Percentiles rank a stretch among this genome's conserved stretches.
These are phyloP conservation scores for Rhodotorula sp. DNA, from an alignment of 1,284 basidiomycete species.

Conservation along the genomic window DNA sequence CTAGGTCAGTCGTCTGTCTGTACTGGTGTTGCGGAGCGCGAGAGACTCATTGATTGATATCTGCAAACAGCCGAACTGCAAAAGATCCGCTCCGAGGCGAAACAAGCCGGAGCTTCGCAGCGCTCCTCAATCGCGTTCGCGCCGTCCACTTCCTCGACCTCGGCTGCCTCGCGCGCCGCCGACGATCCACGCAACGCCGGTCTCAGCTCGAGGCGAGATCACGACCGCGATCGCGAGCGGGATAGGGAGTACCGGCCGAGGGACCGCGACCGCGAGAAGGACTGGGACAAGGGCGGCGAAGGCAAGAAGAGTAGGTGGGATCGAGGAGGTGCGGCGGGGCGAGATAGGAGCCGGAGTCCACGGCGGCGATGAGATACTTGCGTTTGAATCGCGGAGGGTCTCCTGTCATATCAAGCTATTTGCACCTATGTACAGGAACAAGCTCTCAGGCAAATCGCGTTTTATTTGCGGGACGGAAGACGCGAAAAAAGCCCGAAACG, in stretches of 20 bases:
- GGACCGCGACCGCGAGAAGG: slow-evolving; percentile 19
- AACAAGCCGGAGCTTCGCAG: slow-evolving; percentile 56
- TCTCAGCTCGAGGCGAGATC: neutral
- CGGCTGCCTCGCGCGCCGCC: neutral
- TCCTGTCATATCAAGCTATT: too few relatives aligned
- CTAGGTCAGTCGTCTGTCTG: slow-evolving; percentile 63
- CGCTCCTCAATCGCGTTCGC: slow-evolving; percentile 62
- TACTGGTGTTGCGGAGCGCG: neutral
- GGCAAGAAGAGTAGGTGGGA: slow-evolving; percentile 24
- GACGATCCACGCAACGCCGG: neutral
- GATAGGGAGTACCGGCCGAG: slow-evolving; percentile 5
- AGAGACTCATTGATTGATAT: slow-evolving; percentile 38
- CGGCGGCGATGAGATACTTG: slow-evolving; percentile 10
- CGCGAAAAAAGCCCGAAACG: neutral
- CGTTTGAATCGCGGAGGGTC: too few relatives aligned
- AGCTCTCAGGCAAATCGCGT: too few relatives aligned
- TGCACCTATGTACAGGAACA: too few relatives aligned
- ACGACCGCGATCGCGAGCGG: neutral
- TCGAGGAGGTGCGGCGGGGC: neutral
- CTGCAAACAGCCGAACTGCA: slow-evolving; percentile 55
- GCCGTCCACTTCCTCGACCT: slow-evolving; percentile 26
- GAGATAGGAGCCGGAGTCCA: slow-evolving; percentile 22
- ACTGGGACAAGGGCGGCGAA: slow-evolving; percentile 9
- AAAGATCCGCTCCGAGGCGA: slow-evolving; percentile 61
- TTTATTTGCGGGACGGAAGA: too few relatives aligned